A percentile compares a stretch with the other conserved stretches of the same genome.
These are phyloP conservation scores for Puccinia hordei DNA, from an alignment of 1,284 basidiomycete genomes.

Conservation along the genomic window DNA sequence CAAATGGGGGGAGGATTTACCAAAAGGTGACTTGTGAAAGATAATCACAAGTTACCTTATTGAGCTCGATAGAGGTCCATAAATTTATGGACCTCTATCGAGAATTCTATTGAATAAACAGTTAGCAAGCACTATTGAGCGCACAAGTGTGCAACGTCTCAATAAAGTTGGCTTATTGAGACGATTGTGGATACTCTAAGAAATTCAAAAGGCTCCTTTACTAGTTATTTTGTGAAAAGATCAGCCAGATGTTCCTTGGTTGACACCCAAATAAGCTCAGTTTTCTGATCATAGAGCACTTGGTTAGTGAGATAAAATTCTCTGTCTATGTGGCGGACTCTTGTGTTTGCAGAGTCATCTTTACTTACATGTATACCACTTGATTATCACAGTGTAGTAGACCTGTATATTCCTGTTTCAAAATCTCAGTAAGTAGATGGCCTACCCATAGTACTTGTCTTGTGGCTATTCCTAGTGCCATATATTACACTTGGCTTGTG, in stretches of 20 bases:
- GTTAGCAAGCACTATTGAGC: no score
- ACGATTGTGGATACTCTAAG: no score
- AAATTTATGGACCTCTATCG: no score
- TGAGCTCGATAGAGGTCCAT: no score
- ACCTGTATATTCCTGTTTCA: background rate
- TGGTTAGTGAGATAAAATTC: conserved; percentile 8
- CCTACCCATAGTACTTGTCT: background rate
- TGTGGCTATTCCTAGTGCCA: background rate
- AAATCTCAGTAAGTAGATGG: background rate
- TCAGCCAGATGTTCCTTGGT: background rate
- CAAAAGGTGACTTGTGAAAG: no score
- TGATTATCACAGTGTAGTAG: background rate
- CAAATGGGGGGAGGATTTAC: no score
- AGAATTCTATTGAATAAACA: no score
- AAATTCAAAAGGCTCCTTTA: background rate
- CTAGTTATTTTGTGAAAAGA: background rate
- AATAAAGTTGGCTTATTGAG: no score
- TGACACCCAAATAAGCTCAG: background rate
- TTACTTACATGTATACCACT: background rate
- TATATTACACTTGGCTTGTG: background rate
- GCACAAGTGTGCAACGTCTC: no score
- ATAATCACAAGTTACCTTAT: no score
- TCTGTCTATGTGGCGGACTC: background rate
- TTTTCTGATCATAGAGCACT: background rate
- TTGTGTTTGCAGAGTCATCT: background rate